Evolutionary conservation across 345 rosid genomes (phyloP).

Genomic region (Jatropha curcas): DNA sequence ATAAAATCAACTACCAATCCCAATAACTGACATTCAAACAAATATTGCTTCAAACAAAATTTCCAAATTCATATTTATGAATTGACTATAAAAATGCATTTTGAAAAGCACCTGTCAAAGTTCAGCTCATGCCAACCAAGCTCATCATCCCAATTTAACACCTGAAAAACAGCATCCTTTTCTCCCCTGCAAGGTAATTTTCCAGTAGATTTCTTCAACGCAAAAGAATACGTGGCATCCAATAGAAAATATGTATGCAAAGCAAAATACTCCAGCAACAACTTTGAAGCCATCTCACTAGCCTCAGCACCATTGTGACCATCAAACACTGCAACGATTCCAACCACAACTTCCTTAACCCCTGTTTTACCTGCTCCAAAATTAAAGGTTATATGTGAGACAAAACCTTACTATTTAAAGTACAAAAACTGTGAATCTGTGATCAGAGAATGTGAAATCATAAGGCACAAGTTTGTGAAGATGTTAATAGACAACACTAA

Average conservation of each 20-base stretch:
- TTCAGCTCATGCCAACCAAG: slow-evolving; percentile 48
- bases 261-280: slow-evolving; percentile 80
- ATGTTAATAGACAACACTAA: too few species aligned
- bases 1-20: not conserved
- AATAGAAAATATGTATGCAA: slow-evolving; percentile 84
- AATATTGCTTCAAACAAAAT: too few species aligned
- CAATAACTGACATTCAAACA: too few species aligned
- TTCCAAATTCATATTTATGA: too few species aligned
- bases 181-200: slow-evolving; percentile 46
- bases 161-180: slow-evolving; percentile 46
- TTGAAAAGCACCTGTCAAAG: slow-evolving; percentile 46
- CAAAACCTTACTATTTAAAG: not conserved
- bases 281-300: slow-evolving; percentile 93
- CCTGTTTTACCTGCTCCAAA: slow-evolving; percentile 57
- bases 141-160: slow-evolving; percentile 48
- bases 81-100: not conserved
- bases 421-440: not conserved
- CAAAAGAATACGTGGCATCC: slow-evolving; percentile 69
- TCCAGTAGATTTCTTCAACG: slow-evolving; percentile 46
- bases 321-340: slow-evolving; percentile 83
- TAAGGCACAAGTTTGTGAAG: too few species aligned
- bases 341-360: slow-evolving; percentile 66
- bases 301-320: slow-evolving; percentile 99
- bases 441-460: too few species aligned
- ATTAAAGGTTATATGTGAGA: slow-evolving; percentile 16